These are phyloP conservation scores for Phytopythium vexans DNA, from an alignment of 352 stramenopile species.

Conservation along the genomic window DNA sequence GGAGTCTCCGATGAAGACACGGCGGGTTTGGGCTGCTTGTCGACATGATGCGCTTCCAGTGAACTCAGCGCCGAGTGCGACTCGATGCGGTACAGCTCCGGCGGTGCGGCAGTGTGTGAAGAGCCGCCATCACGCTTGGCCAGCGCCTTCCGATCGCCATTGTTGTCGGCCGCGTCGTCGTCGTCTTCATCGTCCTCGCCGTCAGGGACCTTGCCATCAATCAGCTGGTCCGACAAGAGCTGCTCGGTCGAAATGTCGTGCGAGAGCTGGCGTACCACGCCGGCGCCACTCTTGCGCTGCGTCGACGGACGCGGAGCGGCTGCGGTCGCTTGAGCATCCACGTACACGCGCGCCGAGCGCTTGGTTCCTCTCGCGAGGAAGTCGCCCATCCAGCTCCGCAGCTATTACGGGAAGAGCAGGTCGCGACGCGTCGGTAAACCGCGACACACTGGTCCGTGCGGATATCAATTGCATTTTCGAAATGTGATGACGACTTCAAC, in stretches of 20 bases:
- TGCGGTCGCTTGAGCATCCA: constrained; percentile 3
- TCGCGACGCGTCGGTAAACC: too few species aligned
- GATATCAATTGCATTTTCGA: too few species aligned
- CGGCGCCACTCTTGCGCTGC: constrained; percentile 2
- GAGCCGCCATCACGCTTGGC: background rate
- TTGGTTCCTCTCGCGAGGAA: constrained; percentile 9
- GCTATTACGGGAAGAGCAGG: too few species aligned
- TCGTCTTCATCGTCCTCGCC: constrained; percentile 45
- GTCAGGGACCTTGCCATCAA: constrained; percentile 57
- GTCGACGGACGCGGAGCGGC: background rate
- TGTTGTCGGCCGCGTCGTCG: constrained; percentile 24
- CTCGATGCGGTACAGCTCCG: constrained; percentile 56
- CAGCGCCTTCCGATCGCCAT: constrained; percentile 3
- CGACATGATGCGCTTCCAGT: constrained; percentile 38
- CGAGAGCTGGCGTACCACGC: constrained; percentile 25
- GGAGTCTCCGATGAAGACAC: background rate
- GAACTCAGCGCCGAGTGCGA: constrained; percentile 63
- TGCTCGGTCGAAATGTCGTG: constrained; percentile 73
- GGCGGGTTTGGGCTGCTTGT: constrained; percentile 9
- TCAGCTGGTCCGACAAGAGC: constrained; percentile 56
- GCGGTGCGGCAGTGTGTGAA: background rate
- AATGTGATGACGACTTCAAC: too few species aligned
- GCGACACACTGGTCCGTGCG: too few species aligned
- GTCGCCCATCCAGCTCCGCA: background rate
- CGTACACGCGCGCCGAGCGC: constrained; percentile 19